A percentile compares a stretch with the other conserved stretches of the same genome.
phyloP scores from a whole-genome alignment of 2,329 filamentous ascomycete genomes.

The Arachnomyces sp. region DNA sequence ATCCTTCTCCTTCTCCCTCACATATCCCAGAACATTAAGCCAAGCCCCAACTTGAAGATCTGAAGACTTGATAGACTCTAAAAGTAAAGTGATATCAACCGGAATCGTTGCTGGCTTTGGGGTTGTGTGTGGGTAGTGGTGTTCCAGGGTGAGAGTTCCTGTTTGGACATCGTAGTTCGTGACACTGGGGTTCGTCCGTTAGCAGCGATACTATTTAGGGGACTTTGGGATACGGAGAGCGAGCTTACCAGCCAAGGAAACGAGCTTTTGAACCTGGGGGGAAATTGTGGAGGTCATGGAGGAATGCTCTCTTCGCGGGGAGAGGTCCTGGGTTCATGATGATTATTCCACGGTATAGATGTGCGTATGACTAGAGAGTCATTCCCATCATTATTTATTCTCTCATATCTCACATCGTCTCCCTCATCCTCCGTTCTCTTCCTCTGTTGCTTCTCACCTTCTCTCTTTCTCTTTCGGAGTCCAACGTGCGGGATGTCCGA shows the following conservation, averaged over 20 bases:
- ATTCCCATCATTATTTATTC: not conserved
- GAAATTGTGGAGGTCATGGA: conserved; percentile 50
- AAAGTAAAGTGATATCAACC: conserved; percentile 64
- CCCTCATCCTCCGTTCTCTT: too few species aligned
- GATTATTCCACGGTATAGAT: too few species aligned
- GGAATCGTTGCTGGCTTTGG: conserved; percentile 40
- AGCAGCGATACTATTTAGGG: conserved; percentile 1
- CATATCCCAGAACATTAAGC: conserved; percentile 82
- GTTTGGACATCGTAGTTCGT: conserved; percentile 48
- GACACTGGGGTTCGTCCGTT: conserved; percentile 40
- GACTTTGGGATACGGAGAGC: conserved; percentile 5
- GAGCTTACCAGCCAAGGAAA: conserved; percentile 74
- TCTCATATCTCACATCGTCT: too few species aligned
- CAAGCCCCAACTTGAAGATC: conserved; percentile 68
- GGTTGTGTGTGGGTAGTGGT: conserved; percentile 47
- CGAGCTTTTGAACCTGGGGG: conserved; percentile 68
- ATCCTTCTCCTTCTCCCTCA: conserved; percentile 34
- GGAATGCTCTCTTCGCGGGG: conserved; percentile 56
- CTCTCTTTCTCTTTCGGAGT: too few species aligned
- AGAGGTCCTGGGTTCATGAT: conserved; percentile 45
- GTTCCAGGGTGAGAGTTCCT: conserved; percentile 59
- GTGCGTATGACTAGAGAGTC: conserved; percentile 3
- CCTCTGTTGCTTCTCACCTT: too few species aligned
- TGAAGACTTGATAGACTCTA: conserved; percentile 55
- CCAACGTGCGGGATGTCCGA: not conserved